phyloP scores from a whole-genome alignment of 441 rosid genomes.

The Gossypium laxum region DNA sequence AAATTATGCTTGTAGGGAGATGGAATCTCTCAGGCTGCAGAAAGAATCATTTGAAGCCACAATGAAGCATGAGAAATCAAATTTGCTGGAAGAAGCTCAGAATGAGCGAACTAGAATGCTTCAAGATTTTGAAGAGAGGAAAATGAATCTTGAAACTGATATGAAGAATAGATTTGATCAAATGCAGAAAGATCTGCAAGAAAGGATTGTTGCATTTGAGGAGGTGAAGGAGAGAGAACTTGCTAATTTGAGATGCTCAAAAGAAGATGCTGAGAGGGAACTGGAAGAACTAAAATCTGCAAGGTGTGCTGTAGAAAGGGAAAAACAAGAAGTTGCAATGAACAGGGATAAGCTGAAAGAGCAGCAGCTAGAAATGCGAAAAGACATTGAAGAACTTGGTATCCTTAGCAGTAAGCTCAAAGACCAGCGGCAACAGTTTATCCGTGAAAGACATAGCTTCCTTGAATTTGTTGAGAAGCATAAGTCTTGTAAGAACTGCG shows the following conservation, averaged over 20 bases:
- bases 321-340: conserved; percentile 37
- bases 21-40: conserved; percentile 47
- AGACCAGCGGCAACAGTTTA: conserved; percentile 40
- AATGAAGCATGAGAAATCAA: conserved; percentile 48
- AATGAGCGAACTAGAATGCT: conserved; percentile 44
- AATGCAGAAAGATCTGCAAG: conserved; percentile 45
- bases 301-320: conserved; percentile 34
- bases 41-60: conserved; percentile 60
- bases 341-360: conserved; percentile 40
- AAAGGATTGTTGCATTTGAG: conserved; percentile 35
- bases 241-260: conserved; percentile 27
- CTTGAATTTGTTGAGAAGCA: conserved; percentile 49
- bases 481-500: conserved; percentile 50
- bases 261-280: conserved; percentile 43
- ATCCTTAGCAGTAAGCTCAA: conserved; percentile 47
- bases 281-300: conserved; percentile 39
- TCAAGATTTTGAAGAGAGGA: conserved; percentile 51
- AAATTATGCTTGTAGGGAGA: conserved; percentile 37
- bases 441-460: conserved; percentile 43
- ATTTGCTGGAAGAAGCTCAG: conserved; percentile 40
- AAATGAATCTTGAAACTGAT: conserved; percentile 36
- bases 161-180: conserved; percentile 33
- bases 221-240: conserved; percentile 42
- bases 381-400: conserved; percentile 57
- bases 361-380: conserved; percentile 47